These are phyloP conservation scores for Russula ochroleuca DNA, from an alignment of 768 basidiomycete species.

Conservation along the genomic window DNA sequence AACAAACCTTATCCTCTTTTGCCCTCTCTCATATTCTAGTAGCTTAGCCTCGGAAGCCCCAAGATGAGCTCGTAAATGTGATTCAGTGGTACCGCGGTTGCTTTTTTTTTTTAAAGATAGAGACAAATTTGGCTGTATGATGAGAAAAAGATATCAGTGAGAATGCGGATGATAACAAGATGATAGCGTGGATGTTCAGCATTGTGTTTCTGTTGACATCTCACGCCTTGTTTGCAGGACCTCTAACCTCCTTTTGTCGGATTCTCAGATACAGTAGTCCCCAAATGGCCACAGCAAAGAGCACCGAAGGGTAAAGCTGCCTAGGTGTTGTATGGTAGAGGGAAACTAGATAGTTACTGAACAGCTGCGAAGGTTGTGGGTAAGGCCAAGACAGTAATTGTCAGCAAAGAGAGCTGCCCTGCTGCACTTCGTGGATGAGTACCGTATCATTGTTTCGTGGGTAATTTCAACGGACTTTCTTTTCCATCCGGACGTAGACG, in stretches of 20 bases:
- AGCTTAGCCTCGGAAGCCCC: not conserved
- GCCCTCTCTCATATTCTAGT: not conserved
- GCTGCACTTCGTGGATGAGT: too few relatives aligned
- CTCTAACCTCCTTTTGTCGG: not conserved
- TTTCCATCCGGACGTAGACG: too few relatives aligned
- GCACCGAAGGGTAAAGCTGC: constrained; percentile 23
- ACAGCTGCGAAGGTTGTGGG: constrained; percentile 32
- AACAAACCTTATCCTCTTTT: constrained; percentile 16
- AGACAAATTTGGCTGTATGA: not conserved
- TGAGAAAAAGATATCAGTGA: not conserved
- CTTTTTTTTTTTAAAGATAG: not conserved
- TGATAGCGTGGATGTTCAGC: not conserved
- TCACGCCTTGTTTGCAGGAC: not conserved
- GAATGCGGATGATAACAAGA: not conserved
- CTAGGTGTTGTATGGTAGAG: not conserved
- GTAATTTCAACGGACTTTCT: too few relatives aligned
- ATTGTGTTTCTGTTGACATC: not conserved
- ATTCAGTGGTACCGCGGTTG: not conserved
- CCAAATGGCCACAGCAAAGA: constrained; percentile 66
- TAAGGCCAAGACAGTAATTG: constrained; percentile 74
- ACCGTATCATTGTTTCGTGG: too few relatives aligned
- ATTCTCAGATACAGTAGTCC: not conserved
- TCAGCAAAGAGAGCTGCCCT: too few relatives aligned
- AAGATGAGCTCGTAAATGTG: constrained; percentile 11
- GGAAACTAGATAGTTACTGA: not conserved